phyloP scores from a whole-genome alignment of 2,329 filamentous ascomycete genomes.

The Colletotrichum spaethianum region DNA sequence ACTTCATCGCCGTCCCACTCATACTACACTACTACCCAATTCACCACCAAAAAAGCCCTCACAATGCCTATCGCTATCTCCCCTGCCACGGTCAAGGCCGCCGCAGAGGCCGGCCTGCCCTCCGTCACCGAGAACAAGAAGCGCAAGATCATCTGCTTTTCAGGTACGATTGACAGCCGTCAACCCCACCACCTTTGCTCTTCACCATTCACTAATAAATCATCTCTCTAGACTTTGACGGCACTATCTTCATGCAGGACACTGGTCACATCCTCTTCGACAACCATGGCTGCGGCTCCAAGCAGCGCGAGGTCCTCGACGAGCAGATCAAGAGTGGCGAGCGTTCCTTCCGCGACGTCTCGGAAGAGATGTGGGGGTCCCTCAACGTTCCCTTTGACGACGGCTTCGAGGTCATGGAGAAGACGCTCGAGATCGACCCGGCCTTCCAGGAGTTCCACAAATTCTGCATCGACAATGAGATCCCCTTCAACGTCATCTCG shows the following conservation, averaged over 20 bases:
- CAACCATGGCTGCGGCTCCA: slow-evolving; percentile 72
- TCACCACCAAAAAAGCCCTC: slow-evolving; percentile 21
- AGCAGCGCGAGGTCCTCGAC: slow-evolving; percentile 70
- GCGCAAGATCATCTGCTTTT: slow-evolving; percentile 72
- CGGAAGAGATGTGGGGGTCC: slow-evolving; percentile 80
- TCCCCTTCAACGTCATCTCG: slow-evolving; percentile 79
- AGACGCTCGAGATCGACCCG: slow-evolving; percentile 73
- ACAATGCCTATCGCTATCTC: slow-evolving; percentile 57
- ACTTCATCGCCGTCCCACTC: not conserved
- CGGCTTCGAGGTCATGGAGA: slow-evolving; percentile 75
- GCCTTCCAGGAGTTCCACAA: slow-evolving; percentile 76
- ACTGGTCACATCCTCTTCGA: slow-evolving; percentile 80
- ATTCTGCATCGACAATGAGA: slow-evolving; percentile 73
- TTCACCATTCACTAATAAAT: slow-evolving; percentile 37
- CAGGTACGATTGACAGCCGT: slow-evolving; percentile 56
- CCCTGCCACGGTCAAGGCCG: slow-evolving; percentile 50
- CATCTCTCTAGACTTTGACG: slow-evolving; percentile 72
- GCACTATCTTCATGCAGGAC: slow-evolving; percentile 81
- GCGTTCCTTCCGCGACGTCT: slow-evolving; percentile 78
- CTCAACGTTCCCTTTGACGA: slow-evolving; percentile 77
- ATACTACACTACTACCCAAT: slow-evolving; percentile 14
- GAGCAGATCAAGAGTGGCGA: slow-evolving; percentile 76
- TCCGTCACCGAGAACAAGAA: slow-evolving; percentile 55
- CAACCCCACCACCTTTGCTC: not conserved
- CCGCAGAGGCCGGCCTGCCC: slow-evolving; percentile 40